Conservation (phyloP, 371 early-diverging fungal genomes). For the Rhizopus arrhizus region DNA sequence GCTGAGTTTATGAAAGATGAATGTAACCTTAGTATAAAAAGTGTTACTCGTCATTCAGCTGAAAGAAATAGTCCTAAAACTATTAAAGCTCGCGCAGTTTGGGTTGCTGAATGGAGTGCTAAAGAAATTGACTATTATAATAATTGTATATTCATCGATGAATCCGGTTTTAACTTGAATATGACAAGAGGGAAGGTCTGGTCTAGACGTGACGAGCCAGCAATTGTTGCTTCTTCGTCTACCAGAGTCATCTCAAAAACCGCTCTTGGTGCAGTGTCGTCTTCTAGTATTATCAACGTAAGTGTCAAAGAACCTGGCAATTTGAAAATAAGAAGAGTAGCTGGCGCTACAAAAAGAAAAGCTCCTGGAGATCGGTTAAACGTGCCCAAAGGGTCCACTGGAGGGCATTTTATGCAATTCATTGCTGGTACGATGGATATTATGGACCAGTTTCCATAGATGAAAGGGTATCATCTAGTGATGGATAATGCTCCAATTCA, state of each 20-base stretch:
- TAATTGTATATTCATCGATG: conserved; percentile 9
- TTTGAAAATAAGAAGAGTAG: conserved; percentile 3
- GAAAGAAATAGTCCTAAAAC: no score
- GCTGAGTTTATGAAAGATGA: no score
- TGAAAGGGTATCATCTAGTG: no score
- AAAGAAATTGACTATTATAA: conserved; percentile 5
- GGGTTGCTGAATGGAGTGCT: no score
- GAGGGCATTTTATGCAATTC: conserved; percentile 17
- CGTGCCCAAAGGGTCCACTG: conserved; percentile 14
- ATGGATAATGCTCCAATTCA: no score
- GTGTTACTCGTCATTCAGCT: no score
- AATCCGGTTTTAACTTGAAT: neutral
- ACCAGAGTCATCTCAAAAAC: conserved; percentile 1
- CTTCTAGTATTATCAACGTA: conserved; percentile 6
- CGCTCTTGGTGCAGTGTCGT: neutral
- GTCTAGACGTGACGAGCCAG: neutral
- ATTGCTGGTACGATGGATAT: conserved; percentile 22
- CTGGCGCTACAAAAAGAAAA: conserved; percentile 12
- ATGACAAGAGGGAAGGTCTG: neutral
- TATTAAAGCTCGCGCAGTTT: no score
- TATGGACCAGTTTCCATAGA: no score
- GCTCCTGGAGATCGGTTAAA: conserved; percentile 5
- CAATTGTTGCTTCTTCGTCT: neutral
- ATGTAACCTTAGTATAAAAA: no score
- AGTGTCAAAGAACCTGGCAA: conserved; percentile 5